These are phyloP conservation scores for Flaveria sonorensis DNA, from an alignment of 129 eudicot species.

Conservation along the genomic window DNA sequence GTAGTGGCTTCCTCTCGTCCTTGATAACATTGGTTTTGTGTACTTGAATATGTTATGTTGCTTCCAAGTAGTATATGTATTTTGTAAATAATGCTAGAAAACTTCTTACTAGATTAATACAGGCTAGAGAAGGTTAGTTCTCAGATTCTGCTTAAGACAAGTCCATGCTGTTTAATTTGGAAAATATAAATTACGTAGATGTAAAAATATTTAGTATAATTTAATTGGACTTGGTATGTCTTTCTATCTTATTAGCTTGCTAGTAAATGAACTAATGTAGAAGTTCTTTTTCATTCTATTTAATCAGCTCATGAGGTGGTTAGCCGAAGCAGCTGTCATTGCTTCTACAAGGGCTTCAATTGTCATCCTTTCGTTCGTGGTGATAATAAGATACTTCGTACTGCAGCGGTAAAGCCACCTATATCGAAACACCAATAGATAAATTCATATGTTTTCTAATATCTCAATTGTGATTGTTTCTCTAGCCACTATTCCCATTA, in stretches of 20 bases:
- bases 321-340: constrained; percentile 33
- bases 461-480: constrained; percentile 18
- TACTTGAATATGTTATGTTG: constrained; percentile 9
- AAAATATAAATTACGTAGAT: neutral
- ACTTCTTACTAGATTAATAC: neutral
- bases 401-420: constrained; percentile 41
- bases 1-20: neutral
- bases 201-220: constrained; percentile 7
- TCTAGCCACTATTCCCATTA: neutral
- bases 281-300: constrained; percentile 20
- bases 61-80: constrained; percentile 4
- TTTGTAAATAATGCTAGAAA: neutral
- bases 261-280: constrained; percentile 5
- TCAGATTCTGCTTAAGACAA: constrained; percentile 7
- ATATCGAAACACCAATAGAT: neutral
- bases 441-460: neutral
- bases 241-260: constrained; percentile 13
- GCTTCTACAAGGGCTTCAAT: constrained; percentile 34
- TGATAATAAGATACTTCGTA: constrained; percentile 36
- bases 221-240: neutral
- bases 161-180: constrained; percentile 8
- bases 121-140: constrained; percentile 6
- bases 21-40: constrained; percentile 5
- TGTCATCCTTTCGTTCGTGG: constrained; percentile 40
- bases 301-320: constrained; percentile 36